A percentile compares a stretch with the other conserved stretches of the same genome.
Evolutionary conservation across 1,284 basidiomycete genomes (phyloP).

Genomic region (Chalciporus sp.): DNA sequence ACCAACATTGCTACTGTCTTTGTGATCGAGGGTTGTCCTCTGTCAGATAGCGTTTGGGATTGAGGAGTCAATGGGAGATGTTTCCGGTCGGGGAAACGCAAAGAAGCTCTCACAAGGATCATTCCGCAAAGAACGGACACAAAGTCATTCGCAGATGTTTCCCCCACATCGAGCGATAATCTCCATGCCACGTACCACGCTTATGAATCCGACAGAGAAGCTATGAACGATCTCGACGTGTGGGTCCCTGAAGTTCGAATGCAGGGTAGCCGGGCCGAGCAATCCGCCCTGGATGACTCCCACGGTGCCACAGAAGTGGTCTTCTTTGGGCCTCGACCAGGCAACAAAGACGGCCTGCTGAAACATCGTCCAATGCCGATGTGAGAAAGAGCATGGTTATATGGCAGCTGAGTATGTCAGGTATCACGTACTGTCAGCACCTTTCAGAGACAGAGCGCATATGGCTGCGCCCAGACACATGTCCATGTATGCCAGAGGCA

Average conservation of each 20-base stretch:
- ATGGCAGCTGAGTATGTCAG: not conserved
- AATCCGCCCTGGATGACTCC: not conserved
- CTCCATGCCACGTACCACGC: not conserved
- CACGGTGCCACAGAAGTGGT: conserved; percentile 13
- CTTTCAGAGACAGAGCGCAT: not conserved
- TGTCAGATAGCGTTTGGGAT: conserved; percentile 7
- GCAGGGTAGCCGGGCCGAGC: conserved; percentile 9
- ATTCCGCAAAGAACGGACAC: conserved; percentile 11
- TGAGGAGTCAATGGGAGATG: conserved; percentile 1
- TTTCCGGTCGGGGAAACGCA: not conserved
- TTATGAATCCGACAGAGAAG: not conserved
- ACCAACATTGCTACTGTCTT: conserved; percentile 7
- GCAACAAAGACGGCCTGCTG: not conserved
- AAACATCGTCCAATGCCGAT: not conserved
- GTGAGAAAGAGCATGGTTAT: not conserved
- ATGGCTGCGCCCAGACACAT: not conserved
- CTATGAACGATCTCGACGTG: not conserved
- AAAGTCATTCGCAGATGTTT: conserved; percentile 4
- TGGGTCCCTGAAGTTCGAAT: not conserved
- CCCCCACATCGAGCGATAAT: not conserved
- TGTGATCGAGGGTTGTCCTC: conserved; percentile 17
- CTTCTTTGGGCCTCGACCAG: not conserved
- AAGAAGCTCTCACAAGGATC: not conserved
- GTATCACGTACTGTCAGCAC: not conserved
- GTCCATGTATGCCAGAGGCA: not conserved